Base-by-base conservation (phyloP, 345 rosid genomes). In the Salix caprea region DNA sequence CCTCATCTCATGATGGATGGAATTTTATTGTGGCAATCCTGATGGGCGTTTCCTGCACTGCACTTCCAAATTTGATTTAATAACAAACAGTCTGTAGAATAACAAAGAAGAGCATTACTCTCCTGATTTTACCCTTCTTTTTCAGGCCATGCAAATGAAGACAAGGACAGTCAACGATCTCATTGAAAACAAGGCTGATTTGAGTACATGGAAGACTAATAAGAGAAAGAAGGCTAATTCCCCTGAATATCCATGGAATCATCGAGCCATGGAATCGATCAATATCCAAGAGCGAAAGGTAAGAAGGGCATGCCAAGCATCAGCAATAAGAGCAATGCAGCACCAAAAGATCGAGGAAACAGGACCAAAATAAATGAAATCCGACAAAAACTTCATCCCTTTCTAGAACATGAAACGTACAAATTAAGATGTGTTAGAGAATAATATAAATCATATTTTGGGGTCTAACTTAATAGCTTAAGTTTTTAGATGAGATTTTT, bases 181-280 rank as follows among this genome's bases (percentile, higher is more conserved):
- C 61, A 48, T 67, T 40, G 65, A 62, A 60, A 23, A 48, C 8
- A 34, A 68, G 60, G 61, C 42, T 24, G 28, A 32, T 39, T 60
- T 28, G 42, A 75, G 46, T 12, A 80, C 74, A 52, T 36, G 80
- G 82, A 77, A 80, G 71, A 78, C 58, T 75, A 79, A 65, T 34
- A 82, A 84, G 80, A 86, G 78, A 24, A 86, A 77, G 79, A 86
- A 77, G 61, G 65, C 54, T 39, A 9, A 62, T 32, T 75, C 73
- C 7, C 23, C 76, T 65, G 73, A 66, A 32, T 76, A 71, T 50
- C 78, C 74, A 39, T 69, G 77, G 74, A 56, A 74, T 66, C 50
- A 37, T 37, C 78, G 75, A 72, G 58, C 62, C 70, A 48, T 26
- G 7, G 32, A 73, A 67, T 30, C 65, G 21, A 13, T 58, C 26